Conservation (phyloP, 768 basidiomycete species). For the Kwoniella newhampshirensis region DNA sequence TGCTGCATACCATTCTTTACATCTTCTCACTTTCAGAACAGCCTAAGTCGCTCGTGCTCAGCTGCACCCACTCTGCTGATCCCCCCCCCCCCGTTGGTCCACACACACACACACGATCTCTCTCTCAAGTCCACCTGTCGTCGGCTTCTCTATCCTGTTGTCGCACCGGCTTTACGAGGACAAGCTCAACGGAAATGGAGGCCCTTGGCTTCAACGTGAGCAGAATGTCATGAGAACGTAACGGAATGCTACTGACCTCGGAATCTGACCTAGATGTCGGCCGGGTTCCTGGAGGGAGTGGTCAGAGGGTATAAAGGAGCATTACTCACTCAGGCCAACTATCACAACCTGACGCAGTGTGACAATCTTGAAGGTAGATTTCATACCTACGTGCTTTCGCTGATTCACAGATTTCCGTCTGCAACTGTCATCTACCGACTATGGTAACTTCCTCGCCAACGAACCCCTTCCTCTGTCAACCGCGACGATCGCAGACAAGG, state of each 20-base stretch:
- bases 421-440: slow-evolving; percentile 93
- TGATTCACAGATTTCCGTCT: slow-evolving; percentile 78
- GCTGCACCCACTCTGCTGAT: too few relatives aligned
- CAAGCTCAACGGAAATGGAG: too few relatives aligned
- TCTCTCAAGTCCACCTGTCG: too few relatives aligned
- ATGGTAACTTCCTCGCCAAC: slow-evolving; percentile 96
- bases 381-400: neutral
- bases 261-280: slow-evolving; percentile 40
- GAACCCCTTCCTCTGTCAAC: slow-evolving; percentile 92
- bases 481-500: slow-evolving; percentile 92
- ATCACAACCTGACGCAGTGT: slow-evolving; percentile 92
- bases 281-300: slow-evolving; percentile 57
- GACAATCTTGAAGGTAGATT: slow-evolving; percentile 86
- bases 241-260: neutral
- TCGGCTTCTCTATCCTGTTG: too few relatives aligned
- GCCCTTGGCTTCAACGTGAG: slow-evolving; percentile 54
- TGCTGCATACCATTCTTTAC: too few relatives aligned
- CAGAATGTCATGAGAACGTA: slow-evolving; percentile 3
- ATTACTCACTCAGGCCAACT: slow-evolving; percentile 82
- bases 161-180: too few relatives aligned
- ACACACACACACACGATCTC: too few relatives aligned
- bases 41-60: too few relatives aligned
- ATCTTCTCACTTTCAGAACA: too few relatives aligned
- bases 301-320: slow-evolving; percentile 88
- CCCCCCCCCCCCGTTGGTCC: too few relatives aligned